These are phyloP conservation scores for Ophiostoma populinum DNA, from an alignment of 2,329 filamentous ascomycete genomes.

Conservation along the genomic window DNA sequence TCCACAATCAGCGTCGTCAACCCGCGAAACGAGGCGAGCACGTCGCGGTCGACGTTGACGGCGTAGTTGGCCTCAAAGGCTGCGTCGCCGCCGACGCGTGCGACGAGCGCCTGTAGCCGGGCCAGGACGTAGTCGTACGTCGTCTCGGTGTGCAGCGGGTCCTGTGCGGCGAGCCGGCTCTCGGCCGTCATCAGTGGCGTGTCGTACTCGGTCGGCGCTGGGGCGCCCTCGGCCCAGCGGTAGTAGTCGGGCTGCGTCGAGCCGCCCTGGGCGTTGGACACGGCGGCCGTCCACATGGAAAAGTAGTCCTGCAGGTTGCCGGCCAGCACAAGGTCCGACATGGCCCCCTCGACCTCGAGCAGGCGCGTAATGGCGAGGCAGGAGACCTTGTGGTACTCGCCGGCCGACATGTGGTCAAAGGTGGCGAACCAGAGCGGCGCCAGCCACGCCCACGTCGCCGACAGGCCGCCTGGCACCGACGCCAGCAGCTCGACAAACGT, in stretches of 20 bases:
- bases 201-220: constrained; percentile 30
- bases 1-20: no score
- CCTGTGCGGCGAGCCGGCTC: constrained; percentile 34
- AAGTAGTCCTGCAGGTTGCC: constrained; percentile 54
- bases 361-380: constrained; percentile 56
- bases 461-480: constrained; percentile 16
- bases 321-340: constrained; percentile 37
- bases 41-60: constrained; percentile 57
- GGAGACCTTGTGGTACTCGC: constrained; percentile 52
- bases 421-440: constrained; percentile 49
- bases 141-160: constrained; percentile 51
- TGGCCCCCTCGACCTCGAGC: constrained; percentile 32
- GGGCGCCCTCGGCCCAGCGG: constrained; percentile 24
- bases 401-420: constrained; percentile 49
- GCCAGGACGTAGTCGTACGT: constrained; percentile 46
- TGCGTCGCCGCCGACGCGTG: constrained; percentile 43
- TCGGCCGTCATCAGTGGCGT: constrained; percentile 37
- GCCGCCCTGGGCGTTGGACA: constrained; percentile 45
- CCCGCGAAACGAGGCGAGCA: constrained; percentile 44
- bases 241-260: constrained; percentile 33
- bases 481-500: constrained; percentile 45
- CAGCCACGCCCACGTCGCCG: constrained; percentile 40
- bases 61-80: constrained; percentile 52
- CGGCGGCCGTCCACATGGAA: constrained; percentile 54
- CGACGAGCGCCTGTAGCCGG: constrained; percentile 41